Base-by-base conservation (phyloP, 1,139 yeast species). In the Pneumocystis sp. region DNA sequence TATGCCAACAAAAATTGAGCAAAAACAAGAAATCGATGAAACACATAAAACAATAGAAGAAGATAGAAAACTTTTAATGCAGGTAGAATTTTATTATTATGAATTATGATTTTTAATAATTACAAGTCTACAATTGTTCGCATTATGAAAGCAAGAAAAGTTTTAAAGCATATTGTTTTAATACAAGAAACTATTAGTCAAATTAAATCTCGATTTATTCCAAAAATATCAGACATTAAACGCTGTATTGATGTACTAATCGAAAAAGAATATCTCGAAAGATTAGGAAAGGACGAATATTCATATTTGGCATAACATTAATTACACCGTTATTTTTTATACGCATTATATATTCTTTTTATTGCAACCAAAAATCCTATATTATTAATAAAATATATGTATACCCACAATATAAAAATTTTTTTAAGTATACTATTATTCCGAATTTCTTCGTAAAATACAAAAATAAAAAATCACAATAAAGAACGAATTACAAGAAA, bases 171-270 rank as follows among this genome's bases (percentile, higher is more conserved):
- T 74, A 87, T 86, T 64, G 85, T 85, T 65, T 81, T 93, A 72
- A 85, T 91, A 64, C 89, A 87, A 71, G 97, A 93, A 75, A 95
- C 93, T 57, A 85, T 89, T 71, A 87, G 89, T 65, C 96, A 90
- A 74, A 84, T 96, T 6, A 85, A 84, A 72, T 84, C 86, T 67
- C 81, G 97, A 72, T 93, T 93, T 79, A 83, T 82, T 71, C 97
- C 97, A 6, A 85, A 85, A 69, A 85, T 89, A 39, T 81, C 89
- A 19, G 96, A 91, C 73, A 87, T 93, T 72, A 93, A 93, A 78
- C 83, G 85, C 73, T 89, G 91, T 60, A 88, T 93, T 70, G 96
- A 89, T 73, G 82, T 82, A 63, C 82, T 93, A 75, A 87, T 93
- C 66, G 97, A 91, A 70, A 85, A 86, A 75, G 96, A 89, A 72